Conservation (phyloP, 257 asterid genomes). For the Haberlea rhodopensis region DNA sequence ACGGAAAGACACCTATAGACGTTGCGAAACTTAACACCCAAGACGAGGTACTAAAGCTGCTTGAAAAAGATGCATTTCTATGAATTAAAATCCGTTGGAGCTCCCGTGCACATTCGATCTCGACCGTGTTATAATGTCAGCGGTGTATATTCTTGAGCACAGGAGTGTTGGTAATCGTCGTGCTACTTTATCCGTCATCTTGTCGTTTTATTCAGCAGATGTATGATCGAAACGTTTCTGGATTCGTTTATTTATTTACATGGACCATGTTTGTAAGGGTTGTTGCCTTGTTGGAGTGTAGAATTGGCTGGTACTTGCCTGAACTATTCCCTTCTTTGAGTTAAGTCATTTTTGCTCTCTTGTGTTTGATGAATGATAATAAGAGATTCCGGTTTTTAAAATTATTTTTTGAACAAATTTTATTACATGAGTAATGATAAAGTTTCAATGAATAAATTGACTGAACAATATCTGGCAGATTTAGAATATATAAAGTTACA, state of each 20-base stretch:
- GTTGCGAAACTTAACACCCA: constrained; percentile 94
- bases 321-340: constrained; percentile 11
- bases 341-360: too few species aligned
- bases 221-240: constrained; percentile 33
- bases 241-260: constrained; percentile 27
- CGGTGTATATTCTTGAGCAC: too few species aligned
- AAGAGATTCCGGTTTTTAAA: too few species aligned
- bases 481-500: too few species aligned
- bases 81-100: constrained; percentile 20
- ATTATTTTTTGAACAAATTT: too few species aligned
- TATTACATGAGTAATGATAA: too few species aligned
- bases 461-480: too few species aligned
- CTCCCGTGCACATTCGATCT: constrained; percentile 19
- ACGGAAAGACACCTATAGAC: constrained; percentile 93
- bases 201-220: constrained; percentile 23
- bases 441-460: too few species aligned
- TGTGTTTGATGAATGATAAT: constrained; percentile 9
- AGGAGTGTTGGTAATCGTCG: too few species aligned
- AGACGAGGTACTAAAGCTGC: constrained; percentile 73
- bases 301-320: too few species aligned
- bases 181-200: constrained; percentile 25
- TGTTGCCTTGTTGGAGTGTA: too few species aligned
- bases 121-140: constrained; percentile 27
- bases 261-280: too few species aligned
- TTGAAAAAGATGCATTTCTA: constrained; percentile 96